These are phyloP conservation scores for Ceratocystis diversiconidia DNA, from an alignment of 2,329 filamentous ascomycete genomes.

Conservation along the genomic window DNA sequence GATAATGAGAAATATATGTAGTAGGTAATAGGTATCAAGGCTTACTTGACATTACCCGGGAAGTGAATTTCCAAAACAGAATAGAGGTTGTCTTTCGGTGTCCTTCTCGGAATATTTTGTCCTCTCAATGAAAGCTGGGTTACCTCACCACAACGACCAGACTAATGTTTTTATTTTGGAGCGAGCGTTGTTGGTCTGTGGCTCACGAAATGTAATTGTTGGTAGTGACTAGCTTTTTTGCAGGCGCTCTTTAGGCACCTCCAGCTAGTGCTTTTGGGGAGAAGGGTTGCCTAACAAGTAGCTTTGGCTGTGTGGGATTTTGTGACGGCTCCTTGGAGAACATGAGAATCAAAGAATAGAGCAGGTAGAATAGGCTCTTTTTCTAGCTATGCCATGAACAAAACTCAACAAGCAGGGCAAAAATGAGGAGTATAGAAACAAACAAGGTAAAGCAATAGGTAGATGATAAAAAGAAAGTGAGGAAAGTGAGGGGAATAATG, in stretches of 20 bases:
- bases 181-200: conserved; percentile 1
- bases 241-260: conserved; percentile 10
- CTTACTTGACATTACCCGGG: not conserved
- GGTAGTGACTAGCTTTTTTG: not conserved
- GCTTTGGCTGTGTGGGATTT: not conserved
- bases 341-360: not conserved
- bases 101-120: not conserved
- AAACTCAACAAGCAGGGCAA: not conserved
- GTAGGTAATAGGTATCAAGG: not conserved
- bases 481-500: no score
- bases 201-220: conserved; percentile 1
- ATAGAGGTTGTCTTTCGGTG: not conserved
- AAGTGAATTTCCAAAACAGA: not conserved
- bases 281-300: not conserved
- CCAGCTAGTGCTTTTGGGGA: not conserved
- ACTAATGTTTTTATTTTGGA: conserved; percentile 2
- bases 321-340: not conserved
- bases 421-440: not conserved
- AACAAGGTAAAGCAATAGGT: not conserved
- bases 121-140: not conserved
- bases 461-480: not conserved
- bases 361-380: not conserved
- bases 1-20: not conserved
- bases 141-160: not conserved
- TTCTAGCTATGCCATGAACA: not conserved